These are phyloP conservation scores for Edaphochlamys debaryana DNA, from an alignment of 139 green algal species.

Conservation along the genomic window DNA sequence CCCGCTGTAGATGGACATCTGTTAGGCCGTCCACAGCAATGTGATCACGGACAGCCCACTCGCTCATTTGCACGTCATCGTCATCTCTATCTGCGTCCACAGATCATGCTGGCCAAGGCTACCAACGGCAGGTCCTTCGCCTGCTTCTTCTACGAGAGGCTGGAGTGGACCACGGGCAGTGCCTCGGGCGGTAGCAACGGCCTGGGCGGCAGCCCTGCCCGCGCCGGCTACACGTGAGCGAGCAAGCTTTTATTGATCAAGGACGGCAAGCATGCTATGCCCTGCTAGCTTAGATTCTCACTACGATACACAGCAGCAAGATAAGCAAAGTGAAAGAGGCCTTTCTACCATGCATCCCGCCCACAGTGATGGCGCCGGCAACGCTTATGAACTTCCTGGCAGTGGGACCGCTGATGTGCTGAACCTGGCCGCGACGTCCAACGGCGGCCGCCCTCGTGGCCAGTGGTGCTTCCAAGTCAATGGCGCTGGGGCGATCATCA, in stretches of 20 bases:
- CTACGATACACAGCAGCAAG: no score
- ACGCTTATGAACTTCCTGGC: not conserved
- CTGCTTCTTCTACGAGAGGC: not conserved
- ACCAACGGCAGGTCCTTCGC: no score
- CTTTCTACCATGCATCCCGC: no score
- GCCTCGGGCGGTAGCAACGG: not conserved
- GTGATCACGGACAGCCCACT: no score
- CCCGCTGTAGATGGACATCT: not conserved
- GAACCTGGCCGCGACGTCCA: not conserved
- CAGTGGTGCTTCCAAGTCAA: not conserved
- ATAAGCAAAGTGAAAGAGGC: no score
- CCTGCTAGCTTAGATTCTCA: no score
- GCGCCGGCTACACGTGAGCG: not conserved
- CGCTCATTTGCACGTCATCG: not conserved
- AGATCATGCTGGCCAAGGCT: not conserved
- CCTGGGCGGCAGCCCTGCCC: not conserved
- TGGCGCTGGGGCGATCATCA: not conserved
- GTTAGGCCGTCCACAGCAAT: no score
- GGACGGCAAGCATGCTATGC: no score
- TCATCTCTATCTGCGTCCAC: not conserved
- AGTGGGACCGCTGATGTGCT: not conserved
- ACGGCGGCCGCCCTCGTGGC: not conserved
- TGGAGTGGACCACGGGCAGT: not conserved
- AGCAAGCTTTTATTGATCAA: not conserved
- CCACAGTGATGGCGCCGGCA: not conserved